Conservation (phyloP, 306 rosid genomes). For the Quercus parvula region DNA sequence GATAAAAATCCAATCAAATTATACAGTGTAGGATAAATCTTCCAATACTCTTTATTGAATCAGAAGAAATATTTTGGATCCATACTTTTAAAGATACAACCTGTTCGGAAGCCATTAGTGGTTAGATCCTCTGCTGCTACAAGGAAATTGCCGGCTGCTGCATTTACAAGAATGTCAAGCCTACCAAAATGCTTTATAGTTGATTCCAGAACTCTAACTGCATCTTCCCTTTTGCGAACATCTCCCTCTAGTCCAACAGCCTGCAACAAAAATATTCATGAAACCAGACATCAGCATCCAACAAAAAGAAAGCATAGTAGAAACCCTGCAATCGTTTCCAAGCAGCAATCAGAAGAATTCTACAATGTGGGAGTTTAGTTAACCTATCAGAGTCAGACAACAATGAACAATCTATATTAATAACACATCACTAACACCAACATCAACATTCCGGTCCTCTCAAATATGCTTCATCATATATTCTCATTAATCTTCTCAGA, state of each 20-base stretch:
- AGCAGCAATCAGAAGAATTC: background rate
- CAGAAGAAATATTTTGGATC: background rate
- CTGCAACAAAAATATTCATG: constrained; percentile 22
- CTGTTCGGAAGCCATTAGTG: constrained; percentile 93
- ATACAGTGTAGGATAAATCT: background rate
- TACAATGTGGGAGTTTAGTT: background rate
- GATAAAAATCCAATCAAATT: background rate
- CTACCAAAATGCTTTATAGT: constrained; percentile 69
- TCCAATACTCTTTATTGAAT: background rate
- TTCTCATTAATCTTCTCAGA: no score
- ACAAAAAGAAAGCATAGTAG: background rate
- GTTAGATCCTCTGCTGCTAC: constrained; percentile 80
- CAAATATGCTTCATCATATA: background rate
- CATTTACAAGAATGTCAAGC: constrained; percentile 83
- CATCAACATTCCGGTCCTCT: background rate
- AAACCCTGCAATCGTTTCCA: background rate
- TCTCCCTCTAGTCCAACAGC: constrained; percentile 89
- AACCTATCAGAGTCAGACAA: background rate
- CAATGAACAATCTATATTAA: background rate
- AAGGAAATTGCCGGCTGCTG: constrained; percentile 92
- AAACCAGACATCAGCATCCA: background rate
- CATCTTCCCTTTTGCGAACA: constrained; percentile 85
- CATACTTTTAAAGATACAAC: constrained; percentile 22
- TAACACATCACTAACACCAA: background rate
- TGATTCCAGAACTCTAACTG: constrained; percentile 59